Evolutionary conservation across 2,329 filamentous ascomycete genomes (phyloP).

Genomic region (Paraphoma chrysanthemicola): DNA sequence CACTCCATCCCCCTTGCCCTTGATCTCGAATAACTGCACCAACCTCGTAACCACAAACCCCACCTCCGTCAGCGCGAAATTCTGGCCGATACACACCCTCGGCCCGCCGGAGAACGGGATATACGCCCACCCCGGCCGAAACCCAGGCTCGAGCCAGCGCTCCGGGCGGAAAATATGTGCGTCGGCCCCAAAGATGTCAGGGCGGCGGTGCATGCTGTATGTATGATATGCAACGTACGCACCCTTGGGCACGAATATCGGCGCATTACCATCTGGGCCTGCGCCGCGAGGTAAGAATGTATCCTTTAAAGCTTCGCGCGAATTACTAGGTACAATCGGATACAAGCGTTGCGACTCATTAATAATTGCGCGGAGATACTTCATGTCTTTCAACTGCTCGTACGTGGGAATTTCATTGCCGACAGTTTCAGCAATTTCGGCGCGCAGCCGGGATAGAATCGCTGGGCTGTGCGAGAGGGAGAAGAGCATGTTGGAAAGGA

Average conservation of each 20-base stretch:
- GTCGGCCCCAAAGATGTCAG: constrained; percentile 43
- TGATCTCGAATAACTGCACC: constrained; percentile 26
- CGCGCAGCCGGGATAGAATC: constrained; percentile 39
- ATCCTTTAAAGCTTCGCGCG: constrained; percentile 32
- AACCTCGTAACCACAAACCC: constrained; percentile 29
- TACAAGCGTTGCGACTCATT: constrained; percentile 43
- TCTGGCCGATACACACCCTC: constrained; percentile 36
- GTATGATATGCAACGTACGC: constrained; percentile 17
- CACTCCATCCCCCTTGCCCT: constrained; percentile 21
- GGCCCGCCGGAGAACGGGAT: constrained; percentile 38
- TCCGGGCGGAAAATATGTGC: constrained; percentile 39
- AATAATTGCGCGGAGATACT: constrained; percentile 36
- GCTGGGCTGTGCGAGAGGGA: constrained; percentile 46
- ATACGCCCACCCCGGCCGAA: constrained; percentile 36
- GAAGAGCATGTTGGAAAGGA: constrained; percentile 43
- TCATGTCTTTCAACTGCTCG: constrained; percentile 36
- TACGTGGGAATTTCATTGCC: constrained; percentile 26
- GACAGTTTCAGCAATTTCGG: constrained; percentile 56
- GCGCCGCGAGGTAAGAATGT: constrained; percentile 40
- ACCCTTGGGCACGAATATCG: constrained; percentile 39
- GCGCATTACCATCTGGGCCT: constrained; percentile 30
- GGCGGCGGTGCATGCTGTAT: constrained; percentile 36
- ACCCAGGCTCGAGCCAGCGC: constrained; percentile 38
- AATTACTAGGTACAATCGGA: constrained; percentile 40
- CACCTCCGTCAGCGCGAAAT: constrained; percentile 32